Percentiles rank a stretch among this genome's conserved stretches.
phyloP scores from a whole-genome alignment of 2,329 filamentous ascomycete genomes.

The Exophiala lecanii-corni region DNA sequence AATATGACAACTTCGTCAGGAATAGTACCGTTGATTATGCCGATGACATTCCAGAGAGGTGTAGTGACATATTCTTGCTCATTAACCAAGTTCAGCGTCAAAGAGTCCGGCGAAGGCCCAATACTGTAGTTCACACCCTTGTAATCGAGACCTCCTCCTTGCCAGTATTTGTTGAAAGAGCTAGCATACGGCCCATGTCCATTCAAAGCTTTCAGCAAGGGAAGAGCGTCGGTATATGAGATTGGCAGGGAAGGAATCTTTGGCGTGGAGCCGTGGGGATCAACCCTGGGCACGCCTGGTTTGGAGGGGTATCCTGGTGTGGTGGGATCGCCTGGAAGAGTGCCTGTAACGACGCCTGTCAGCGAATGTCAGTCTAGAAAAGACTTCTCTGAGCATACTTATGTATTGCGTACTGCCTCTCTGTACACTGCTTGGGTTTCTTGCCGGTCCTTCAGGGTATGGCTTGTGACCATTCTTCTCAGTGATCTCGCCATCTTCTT shows the following conservation, averaged over 20 bases:
- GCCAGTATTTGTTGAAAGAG: constrained; percentile 70
- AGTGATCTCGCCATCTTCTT: constrained; percentile 77
- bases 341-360: constrained; percentile 38
- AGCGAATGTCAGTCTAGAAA: constrained; percentile 14
- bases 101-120: constrained; percentile 67
- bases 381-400: constrained; percentile 47
- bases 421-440: constrained; percentile 85
- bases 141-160: constrained; percentile 66
- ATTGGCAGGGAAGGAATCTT: constrained; percentile 88
- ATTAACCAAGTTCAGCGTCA: constrained; percentile 70
- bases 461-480: constrained; percentile 72
- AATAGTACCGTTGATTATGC: constrained; percentile 76
- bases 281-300: constrained; percentile 73
- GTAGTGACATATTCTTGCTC: constrained; percentile 78
- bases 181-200: constrained; percentile 75
- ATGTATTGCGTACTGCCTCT: constrained; percentile 81
- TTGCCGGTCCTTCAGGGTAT: constrained; percentile 82
- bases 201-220: constrained; percentile 84
- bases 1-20: constrained; percentile 81
- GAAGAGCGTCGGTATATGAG: constrained; percentile 80
- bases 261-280: constrained; percentile 66
- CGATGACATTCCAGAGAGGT: constrained; percentile 86
- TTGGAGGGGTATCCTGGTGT: constrained; percentile 92
- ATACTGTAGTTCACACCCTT: constrained; percentile 82
- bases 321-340: constrained; percentile 69